phyloP scores from a whole-genome alignment of 441 rosid species.

The Erysimum cheiri region DNA sequence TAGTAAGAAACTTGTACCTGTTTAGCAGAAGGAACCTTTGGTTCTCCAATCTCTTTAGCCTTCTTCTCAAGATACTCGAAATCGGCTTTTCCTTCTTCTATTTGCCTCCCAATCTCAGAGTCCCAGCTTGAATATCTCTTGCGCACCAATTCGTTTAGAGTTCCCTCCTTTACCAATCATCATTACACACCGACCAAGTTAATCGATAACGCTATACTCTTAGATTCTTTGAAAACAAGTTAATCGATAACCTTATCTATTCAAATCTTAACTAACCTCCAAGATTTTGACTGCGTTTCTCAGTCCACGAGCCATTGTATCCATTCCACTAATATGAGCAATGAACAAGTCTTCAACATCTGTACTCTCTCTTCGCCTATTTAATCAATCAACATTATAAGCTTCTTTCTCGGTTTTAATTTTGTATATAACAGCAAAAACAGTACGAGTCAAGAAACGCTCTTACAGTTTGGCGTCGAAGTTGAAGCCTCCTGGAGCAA shows the following conservation, averaged over 20 bases:
- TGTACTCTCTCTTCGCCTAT: conserved; percentile 96
- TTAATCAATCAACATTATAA: conserved; percentile 25
- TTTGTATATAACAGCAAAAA: conserved; percentile 15
- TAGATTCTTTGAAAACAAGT: conserved; percentile 19
- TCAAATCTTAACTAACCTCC: conserved; percentile 55
- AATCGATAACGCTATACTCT: neutral
- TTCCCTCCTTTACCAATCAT: conserved; percentile 64
- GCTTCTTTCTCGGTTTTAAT: conserved; percentile 7
- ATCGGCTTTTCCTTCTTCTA: conserved; percentile 92
- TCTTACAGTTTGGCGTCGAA: conserved; percentile 96
- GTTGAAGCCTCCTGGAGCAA: conserved; percentile 99
- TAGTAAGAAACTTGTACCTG: conserved; percentile 62
- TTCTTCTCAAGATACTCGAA: conserved; percentile 88
- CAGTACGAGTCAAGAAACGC: conserved; percentile 12
- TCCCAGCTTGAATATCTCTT: conserved; percentile 84
- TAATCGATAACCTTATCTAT: too few species aligned
- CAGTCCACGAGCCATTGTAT: conserved; percentile 93
- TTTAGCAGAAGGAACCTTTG: conserved; percentile 88
- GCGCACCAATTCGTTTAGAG: conserved; percentile 61
- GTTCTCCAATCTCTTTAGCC: conserved; percentile 88
- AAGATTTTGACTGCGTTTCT: conserved; percentile 84
- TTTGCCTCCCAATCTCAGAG: conserved; percentile 68
- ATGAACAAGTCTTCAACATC: conserved; percentile 96
- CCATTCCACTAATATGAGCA: conserved; percentile 95
- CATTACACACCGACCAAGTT: conserved; percentile 16